Evolutionary conservation across 78 protist genomes (phyloP).

Genomic region (Speleostelium caveatum): DNA sequence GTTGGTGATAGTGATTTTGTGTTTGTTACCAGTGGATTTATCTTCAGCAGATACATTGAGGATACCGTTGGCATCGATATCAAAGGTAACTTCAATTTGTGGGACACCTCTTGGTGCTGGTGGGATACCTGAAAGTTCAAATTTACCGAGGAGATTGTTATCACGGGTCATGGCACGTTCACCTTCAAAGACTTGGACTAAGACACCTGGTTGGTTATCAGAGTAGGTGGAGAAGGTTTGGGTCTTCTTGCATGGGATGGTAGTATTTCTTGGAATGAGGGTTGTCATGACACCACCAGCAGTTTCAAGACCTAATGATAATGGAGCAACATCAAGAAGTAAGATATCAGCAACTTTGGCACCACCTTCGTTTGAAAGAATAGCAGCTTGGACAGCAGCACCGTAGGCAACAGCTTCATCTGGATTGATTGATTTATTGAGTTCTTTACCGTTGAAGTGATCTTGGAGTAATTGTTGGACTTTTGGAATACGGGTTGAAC

Average conservation of each 20-base stretch:
- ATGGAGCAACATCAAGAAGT: slow-evolving; percentile 99
- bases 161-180: slow-evolving; percentile 96
- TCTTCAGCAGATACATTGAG: slow-evolving; percentile 97
- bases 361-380: slow-evolving; percentile 90
- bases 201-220: slow-evolving; percentile 97
- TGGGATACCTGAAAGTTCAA: slow-evolving; percentile 97
- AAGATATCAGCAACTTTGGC: slow-evolving; percentile 94
- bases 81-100: slow-evolving; percentile 98
- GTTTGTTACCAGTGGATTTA: slow-evolving; percentile 89
- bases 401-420: slow-evolving; percentile 96
- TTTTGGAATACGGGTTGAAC: slow-evolving; percentile 97
- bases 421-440: slow-evolving; percentile 93
- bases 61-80: slow-evolving; percentile 96
- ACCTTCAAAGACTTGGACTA: slow-evolving; percentile 96
- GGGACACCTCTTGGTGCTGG: slow-evolving; percentile 99
- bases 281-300: slow-evolving; percentile 99
- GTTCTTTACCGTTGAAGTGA: slow-evolving; percentile 94
- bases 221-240: slow-evolving; percentile 98
- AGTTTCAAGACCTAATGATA: slow-evolving; percentile 99
- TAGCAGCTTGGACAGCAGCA: slow-evolving; percentile 95
- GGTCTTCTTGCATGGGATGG: slow-evolving; percentile 97
- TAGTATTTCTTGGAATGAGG: slow-evolving; percentile 98
- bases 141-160: slow-evolving; percentile 97
- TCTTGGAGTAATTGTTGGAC: slow-evolving; percentile 92
- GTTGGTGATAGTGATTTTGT: slow-evolving; percentile 96